Conservation (phyloP, 495 filamentous ascomycete species). For the Aspergillus bertholletiae region DNA sequence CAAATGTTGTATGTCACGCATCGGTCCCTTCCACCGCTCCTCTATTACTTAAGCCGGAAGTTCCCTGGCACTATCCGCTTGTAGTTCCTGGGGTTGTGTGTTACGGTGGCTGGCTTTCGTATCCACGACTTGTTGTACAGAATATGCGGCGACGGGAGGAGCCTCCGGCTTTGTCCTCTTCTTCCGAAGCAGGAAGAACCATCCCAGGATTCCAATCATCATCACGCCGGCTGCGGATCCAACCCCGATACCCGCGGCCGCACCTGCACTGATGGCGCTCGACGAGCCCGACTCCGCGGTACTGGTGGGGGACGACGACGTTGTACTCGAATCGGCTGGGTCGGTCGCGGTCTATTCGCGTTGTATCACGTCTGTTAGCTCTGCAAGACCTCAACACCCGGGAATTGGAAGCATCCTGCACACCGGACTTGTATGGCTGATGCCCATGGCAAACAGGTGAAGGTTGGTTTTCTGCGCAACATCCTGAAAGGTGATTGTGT, state of each 20-base stretch:
- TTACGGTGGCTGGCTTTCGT: neutral
- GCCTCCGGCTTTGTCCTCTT: neutral
- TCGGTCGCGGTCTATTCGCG: neutral
- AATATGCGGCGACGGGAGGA: neutral
- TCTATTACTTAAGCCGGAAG: neutral
- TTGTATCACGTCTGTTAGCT: neutral
- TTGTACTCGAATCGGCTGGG: neutral
- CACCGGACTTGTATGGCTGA: conserved; percentile 22
- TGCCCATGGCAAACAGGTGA: conserved; percentile 21
- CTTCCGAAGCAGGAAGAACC: conserved; percentile 3
- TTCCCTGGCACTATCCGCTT: neutral
- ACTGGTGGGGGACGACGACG: neutral
- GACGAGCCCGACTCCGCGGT: neutral
- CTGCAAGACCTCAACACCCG: no score
- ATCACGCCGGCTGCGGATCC: neutral
- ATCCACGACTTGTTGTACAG: neutral
- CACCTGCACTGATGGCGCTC: neutral
- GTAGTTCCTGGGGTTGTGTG: neutral
- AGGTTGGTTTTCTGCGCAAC: conserved; percentile 7
- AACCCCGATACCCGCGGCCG: conserved; percentile 7
- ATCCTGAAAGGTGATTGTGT: conserved; percentile 8
- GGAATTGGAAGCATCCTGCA: no score
- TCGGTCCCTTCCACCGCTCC: neutral
- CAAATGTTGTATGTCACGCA: no score
- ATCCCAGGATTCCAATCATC: neutral